Evolutionary conservation across 495 filamentous ascomycete genomes (phyloP), one percentile per base, ranked within the genome.

Genomic region (Hyaloscypha variabilis): DNA sequence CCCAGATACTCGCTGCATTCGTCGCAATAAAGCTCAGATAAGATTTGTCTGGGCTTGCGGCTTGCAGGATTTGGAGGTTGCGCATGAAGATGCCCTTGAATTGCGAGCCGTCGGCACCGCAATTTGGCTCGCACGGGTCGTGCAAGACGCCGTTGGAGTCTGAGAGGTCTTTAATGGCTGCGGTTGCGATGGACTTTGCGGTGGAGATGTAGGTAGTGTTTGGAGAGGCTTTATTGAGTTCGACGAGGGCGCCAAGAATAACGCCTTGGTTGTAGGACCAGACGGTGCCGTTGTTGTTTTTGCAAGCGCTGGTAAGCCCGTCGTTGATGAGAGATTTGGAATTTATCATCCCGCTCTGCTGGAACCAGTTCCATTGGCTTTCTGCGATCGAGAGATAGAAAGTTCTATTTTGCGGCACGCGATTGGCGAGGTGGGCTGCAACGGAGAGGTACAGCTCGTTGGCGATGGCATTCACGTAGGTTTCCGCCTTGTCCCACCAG

Each of bases 191-290:
- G 29, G 68, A 71, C 29, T 78, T 76, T n/a, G 91, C 91, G 1
- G 81, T 74, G 24, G 70, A 67, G 13, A 92, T 75, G 26, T 83
- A 81, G n/a, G 79, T 76, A 19, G 24, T 24, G 49, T 68, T 61
- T 1, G 61, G 58, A 3, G 65, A 23, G 1, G 86, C 87, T 63
- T 74, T 77, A 72, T 80, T 74, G 57, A 93, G 78, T 75, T 93
- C 90, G 52, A 89, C 85, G 1, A 93, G 81, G 0, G 82, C 91
- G 17, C 90, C 90, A 14, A 93, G 81, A 39, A 93, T 79, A 29
- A 92, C 89, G 42, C 90, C 91, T 75, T 94, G 91, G 77, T 93
- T 94, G 78, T 94, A 94, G 0, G 88, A 86, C 85, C 86, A 93
- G 54, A 86, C 83, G 8, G 81, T 80, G 36, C 76, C 74, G 30